Conservation (phyloP, 1,284 basidiomycete species). For the Ustilago sp. region DNA sequence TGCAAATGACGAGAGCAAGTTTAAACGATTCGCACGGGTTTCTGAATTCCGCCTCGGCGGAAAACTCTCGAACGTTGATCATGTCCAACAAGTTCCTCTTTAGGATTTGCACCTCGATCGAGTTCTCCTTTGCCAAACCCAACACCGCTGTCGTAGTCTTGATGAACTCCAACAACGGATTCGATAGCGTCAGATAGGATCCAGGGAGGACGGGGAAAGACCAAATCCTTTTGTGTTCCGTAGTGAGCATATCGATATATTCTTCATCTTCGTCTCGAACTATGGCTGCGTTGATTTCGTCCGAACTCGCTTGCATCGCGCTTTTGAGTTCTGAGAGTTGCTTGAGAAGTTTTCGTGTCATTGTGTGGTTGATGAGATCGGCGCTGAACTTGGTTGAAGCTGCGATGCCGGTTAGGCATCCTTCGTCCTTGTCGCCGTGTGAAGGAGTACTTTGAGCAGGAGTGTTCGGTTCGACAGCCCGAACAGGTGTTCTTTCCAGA, state of each 20-base stretch:
- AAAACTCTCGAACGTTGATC: constrained; percentile 86
- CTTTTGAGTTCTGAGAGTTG: constrained; percentile 75
- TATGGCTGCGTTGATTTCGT: constrained; percentile 72
- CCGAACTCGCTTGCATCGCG: constrained; percentile 31
- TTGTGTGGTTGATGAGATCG: constrained; percentile 75
- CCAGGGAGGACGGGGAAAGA: constrained; percentile 89
- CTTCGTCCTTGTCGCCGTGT: constrained; percentile 2
- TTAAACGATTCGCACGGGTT: constrained; percentile 94
- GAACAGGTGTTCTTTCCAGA: constrained; percentile 78
- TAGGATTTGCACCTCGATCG: constrained; percentile 86
- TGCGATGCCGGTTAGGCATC: constrained; percentile 74
- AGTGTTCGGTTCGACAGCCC: constrained; percentile 75
- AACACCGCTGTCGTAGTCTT: constrained; percentile 89
- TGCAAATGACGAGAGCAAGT: constrained; percentile 88
- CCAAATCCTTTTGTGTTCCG: constrained; percentile 71
- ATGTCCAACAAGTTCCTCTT: constrained; percentile 91
- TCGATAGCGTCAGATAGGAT: constrained; percentile 79
- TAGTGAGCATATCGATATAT: constrained; percentile 62
- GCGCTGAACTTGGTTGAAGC: constrained; percentile 68
- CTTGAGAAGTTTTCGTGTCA: constrained; percentile 85
- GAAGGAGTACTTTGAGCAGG: constrained; percentile 8
- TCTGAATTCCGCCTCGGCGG: constrained; percentile 72
- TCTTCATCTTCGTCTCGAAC: constrained; percentile 74
- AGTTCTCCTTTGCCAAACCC: constrained; percentile 77
- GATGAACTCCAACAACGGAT: constrained; percentile 86